Conservation (phyloP, 2,329 filamentous ascomycete genomes). For the Cordyceps javanica region DNA sequence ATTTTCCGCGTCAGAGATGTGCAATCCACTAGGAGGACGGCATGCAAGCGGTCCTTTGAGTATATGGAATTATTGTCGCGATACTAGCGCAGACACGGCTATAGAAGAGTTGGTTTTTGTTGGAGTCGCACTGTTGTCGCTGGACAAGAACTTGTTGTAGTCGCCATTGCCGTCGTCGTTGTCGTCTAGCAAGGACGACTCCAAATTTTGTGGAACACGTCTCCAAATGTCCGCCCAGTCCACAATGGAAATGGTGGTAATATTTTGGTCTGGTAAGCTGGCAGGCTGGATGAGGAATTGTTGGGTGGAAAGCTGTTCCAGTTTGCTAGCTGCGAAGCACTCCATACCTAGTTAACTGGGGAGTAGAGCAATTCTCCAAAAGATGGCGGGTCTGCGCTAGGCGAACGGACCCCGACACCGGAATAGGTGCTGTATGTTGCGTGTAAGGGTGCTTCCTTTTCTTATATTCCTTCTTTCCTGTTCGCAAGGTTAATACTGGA, state of each 20-base stretch:
- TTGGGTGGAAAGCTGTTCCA: not conserved
- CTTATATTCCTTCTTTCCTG: too few species aligned
- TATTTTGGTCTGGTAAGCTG: not conserved
- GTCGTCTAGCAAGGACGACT: not conserved
- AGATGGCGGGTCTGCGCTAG: conserved; percentile 1
- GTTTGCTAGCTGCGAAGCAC: too few species aligned
- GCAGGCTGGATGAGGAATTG: not conserved
- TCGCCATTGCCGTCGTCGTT: not conserved
- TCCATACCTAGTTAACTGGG: too few species aligned
- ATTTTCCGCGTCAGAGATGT: not conserved
- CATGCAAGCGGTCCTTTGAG: not conserved
- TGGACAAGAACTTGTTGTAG: not conserved
- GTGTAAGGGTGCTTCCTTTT: too few species aligned
- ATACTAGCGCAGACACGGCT: not conserved
- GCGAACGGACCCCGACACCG: conserved; percentile 6
- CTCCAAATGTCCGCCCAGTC: conserved; percentile 3
- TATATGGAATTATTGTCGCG: not conserved
- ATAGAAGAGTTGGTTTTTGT: not conserved
- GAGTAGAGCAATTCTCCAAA: conserved; percentile 2
- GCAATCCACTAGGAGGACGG: too few species aligned
- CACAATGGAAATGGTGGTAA: not conserved
- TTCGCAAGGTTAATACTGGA: not conserved
- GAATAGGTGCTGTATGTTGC: not conserved
- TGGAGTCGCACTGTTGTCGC: not conserved
- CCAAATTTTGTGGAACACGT: conserved; percentile 7